Evolutionary conservation across 2,329 filamentous ascomycete species (phyloP), one percentile per base, ranked within the genome.

Genomic region (Fusarium camptoceras): DNA sequence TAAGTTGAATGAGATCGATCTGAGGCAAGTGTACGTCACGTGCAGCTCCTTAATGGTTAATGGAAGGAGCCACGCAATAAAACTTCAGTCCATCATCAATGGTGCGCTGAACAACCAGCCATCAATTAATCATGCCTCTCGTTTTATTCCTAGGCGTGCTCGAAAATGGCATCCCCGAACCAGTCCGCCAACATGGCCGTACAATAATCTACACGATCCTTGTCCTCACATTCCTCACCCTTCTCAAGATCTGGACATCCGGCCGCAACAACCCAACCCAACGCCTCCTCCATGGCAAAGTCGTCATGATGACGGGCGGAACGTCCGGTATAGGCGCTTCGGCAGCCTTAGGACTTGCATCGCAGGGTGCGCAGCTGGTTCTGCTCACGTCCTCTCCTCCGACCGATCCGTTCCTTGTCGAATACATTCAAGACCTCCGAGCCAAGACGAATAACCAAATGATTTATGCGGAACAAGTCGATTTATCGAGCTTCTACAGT

Each of bases 381-480:
- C 90, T 99, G 44, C 88, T 99, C 53, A 97, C 95, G 8, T 93
- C 93, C 69, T 89, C 94, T 75, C 85, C 92, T 28, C 88, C 93
- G 15, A 89, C 89, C 39, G 94, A 99, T 78, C 89, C 94, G 15
- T 98, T 98, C 80, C 87, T 98, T 12, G 90, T 93, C 75, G 96
- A 99, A 75, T 97, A 93, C 81, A 92, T 99, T 74, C 91, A 97
- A 73, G 95, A 98, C 78, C 81, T 99, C 43, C 91, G 97, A 58
- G 84, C 86, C 28, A 84, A 86, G 56, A 93, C 94, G 10, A 86
- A 88, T 31, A 98, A 98, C 81, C 86, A 94, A 62, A 86, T 99
- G 76, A 93, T 99, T 73, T 98, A 97, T 76, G 94, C 96, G 64
- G 96, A 99, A 80, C 93, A 97, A 81, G 94, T 97, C 74, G 94